Conservation (phyloP, 2,329 filamentous ascomycete genomes). For the Claviceps digitariae region DNA sequence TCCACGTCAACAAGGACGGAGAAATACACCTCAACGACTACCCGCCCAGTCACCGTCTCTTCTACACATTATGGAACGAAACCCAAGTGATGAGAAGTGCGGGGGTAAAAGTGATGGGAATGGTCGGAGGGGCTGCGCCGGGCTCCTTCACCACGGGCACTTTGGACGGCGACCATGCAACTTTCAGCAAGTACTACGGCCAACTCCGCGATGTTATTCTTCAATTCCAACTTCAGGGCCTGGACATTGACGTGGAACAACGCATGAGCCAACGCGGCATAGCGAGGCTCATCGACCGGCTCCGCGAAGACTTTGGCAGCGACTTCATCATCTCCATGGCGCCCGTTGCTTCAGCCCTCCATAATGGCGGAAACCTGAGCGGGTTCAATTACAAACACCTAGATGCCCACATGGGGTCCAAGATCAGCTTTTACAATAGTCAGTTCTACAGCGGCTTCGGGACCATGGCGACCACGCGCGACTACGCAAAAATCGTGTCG, state of each 20-base stretch:
- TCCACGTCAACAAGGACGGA: constrained; percentile 59
- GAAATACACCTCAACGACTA: constrained; percentile 67
- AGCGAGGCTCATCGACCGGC: constrained; percentile 49
- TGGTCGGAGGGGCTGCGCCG: constrained; percentile 70
- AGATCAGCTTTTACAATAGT: constrained; percentile 70
- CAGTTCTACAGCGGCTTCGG: constrained; percentile 89
- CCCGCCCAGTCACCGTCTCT: constrained; percentile 47
- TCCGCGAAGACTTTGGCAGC: constrained; percentile 53
- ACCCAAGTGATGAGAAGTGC: constrained; percentile 52
- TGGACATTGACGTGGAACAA: constrained; percentile 71
- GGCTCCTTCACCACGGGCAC: constrained; percentile 43
- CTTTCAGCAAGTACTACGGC: constrained; percentile 29
- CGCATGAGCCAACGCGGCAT: constrained; percentile 51
- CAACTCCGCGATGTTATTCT: constrained; percentile 46
- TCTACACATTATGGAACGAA: constrained; percentile 63
- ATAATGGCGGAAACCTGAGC: constrained; percentile 46
- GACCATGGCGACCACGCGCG: constrained; percentile 25
- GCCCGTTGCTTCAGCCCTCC: constrained; percentile 60
- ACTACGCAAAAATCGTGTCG: constrained; percentile 33
- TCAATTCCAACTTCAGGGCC: constrained; percentile 45
- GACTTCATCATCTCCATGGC: constrained; percentile 64
- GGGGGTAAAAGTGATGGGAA: constrained; percentile 66
- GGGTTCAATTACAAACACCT: constrained; percentile 67
- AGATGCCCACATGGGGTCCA: constrained; percentile 45
- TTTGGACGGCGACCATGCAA: constrained; percentile 39